Conservation (phyloP, 345 rosid genomes). For the Ailanthus altissimus region DNA sequence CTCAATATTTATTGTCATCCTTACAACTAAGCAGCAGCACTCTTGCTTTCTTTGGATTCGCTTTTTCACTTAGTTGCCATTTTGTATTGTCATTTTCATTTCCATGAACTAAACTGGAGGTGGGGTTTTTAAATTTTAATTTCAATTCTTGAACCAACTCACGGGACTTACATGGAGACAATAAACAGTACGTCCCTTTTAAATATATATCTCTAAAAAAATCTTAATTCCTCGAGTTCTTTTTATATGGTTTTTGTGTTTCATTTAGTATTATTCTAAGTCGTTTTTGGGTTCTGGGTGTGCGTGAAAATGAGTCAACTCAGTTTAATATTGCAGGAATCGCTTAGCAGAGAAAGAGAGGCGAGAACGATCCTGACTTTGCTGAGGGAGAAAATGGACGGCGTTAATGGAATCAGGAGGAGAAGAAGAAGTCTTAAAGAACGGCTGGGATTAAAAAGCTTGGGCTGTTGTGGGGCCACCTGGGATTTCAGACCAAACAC, state of each 20-base stretch:
- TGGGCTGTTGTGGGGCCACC: constrained; percentile 72
- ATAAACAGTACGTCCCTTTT: background rate
- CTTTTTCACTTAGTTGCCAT: background rate
- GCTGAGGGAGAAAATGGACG: constrained; percentile 59
- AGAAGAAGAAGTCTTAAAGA: constrained; percentile 57
- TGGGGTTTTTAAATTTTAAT: constrained; percentile 20
- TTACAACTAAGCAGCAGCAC: background rate
- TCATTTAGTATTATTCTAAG: background rate
- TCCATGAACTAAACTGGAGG: constrained; percentile 13
- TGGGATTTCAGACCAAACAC: constrained; percentile 50
- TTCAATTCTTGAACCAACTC: constrained; percentile 32
- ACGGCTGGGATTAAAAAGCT: constrained; percentile 60
- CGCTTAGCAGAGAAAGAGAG: constrained; percentile 29
- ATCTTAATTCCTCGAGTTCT: background rate
- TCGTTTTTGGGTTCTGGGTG: constrained; percentile 1
- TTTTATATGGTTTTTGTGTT: background rate
- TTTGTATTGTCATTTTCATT: constrained; percentile 13
- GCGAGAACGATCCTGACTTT: constrained; percentile 50
- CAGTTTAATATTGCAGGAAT: constrained; percentile 43
- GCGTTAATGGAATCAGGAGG: constrained; percentile 32
- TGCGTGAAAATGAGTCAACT: constrained; percentile 50
- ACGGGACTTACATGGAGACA: constrained; percentile 44
- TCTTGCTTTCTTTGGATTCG: background rate
- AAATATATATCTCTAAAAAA: background rate
- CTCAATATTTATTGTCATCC: constrained; percentile 5